These are phyloP conservation scores for Suhomyces wounanorum DNA, from an alignment of 1,139 yeast species.

Conservation along the genomic window DNA sequence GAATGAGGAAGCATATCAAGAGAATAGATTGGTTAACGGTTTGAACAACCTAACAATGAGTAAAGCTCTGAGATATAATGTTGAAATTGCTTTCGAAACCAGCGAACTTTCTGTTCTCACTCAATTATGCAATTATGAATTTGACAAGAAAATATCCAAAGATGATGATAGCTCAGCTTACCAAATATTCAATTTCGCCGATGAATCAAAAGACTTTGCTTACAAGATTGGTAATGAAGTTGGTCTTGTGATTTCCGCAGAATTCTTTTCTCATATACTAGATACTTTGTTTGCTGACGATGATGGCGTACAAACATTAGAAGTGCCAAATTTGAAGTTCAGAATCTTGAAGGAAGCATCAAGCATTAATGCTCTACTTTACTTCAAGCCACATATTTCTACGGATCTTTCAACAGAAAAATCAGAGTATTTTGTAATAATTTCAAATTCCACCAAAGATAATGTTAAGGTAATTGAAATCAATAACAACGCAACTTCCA, in stretches of 20 bases:
- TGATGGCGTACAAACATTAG: neutral
- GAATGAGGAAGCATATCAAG: neutral
- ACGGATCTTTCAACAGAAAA: neutral
- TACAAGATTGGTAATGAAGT: neutral
- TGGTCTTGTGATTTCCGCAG: neutral
- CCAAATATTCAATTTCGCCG: neutral
- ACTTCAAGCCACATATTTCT: neutral
- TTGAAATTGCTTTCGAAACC: neutral
- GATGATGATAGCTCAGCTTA: neutral
- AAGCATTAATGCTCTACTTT: neutral
- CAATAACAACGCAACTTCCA: neutral
- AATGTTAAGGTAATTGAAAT: slow-evolving; percentile 1
- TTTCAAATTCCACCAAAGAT: neutral
- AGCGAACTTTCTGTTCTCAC: slow-evolving; percentile 1
- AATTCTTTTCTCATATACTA: neutral
- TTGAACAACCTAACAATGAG: neutral
- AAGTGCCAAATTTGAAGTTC: neutral
- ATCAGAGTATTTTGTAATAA: neutral
- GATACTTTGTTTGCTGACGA: neutral
- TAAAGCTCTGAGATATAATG: neutral
- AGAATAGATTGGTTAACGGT: neutral
- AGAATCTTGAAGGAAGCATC: neutral
- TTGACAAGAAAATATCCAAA: neutral
- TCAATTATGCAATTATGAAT: neutral
- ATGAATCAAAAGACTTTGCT: slow-evolving; percentile 1